Percentiles rank a stretch among this genome's conserved stretches.
These are phyloP conservation scores for Thymus quinquecostatus DNA, from an alignment of 257 asterid species.

Conservation along the genomic window DNA sequence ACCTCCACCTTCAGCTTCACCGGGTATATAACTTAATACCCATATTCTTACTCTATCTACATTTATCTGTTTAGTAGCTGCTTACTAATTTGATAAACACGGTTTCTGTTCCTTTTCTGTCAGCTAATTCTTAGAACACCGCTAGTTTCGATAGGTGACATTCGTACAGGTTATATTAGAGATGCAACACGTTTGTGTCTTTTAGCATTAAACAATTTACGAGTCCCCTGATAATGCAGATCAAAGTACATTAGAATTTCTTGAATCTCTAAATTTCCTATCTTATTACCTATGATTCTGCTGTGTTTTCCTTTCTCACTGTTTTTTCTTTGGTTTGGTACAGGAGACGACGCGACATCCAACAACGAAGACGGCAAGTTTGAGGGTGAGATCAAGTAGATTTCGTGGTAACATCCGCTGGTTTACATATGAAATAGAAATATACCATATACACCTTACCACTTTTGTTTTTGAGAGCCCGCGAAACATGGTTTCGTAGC, in stretches of 20 bases:
- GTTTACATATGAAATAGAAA: too few relatives aligned
- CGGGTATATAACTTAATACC: conserved; percentile 16
- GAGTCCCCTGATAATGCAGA: neutral
- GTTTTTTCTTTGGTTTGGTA: neutral
- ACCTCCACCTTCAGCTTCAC: too few relatives aligned
- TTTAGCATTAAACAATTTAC: neutral
- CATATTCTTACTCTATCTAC: neutral
- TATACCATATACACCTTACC: neutral
- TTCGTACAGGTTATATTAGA: neutral
- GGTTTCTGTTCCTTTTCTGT: neutral
- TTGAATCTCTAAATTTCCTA: neutral
- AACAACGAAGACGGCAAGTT: conserved; percentile 16
- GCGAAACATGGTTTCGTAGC: neutral
- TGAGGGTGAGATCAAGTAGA: neutral
- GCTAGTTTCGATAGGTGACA: neutral
- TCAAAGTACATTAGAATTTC: too few relatives aligned
- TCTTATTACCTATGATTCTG: neutral
- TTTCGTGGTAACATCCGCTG: neutral
- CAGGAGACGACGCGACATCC: conserved; percentile 25
- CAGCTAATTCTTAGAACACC: too few relatives aligned
- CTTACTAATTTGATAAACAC: neutral
- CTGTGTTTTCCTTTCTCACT: neutral
- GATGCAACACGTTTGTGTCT: neutral
- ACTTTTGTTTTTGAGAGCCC: neutral
- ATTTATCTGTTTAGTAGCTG: conserved; percentile 2